phyloP scores from a whole-genome alignment of 2,329 filamentous ascomycete genomes.

The Phaeosphaeriaceae sp. region DNA sequence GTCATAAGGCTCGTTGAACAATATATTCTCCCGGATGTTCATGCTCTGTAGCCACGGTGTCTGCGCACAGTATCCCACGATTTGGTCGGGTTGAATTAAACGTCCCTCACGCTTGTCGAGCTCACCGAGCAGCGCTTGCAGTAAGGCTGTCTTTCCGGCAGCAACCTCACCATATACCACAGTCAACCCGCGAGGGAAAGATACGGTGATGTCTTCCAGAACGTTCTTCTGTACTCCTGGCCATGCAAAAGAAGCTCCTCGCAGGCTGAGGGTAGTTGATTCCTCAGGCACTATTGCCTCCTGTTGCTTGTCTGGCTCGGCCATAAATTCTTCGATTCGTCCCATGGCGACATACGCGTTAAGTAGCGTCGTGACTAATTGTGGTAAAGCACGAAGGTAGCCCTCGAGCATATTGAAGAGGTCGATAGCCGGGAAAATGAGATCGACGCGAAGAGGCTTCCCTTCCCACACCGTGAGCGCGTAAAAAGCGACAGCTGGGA shows the following conservation, averaged over 20 bases:
- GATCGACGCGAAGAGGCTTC: slow-evolving; percentile 73
- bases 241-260: slow-evolving; percentile 78
- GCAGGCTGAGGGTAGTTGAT: slow-evolving; percentile 56
- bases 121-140: slow-evolving; percentile 67
- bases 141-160: slow-evolving; percentile 67
- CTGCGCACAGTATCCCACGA: slow-evolving; percentile 70
- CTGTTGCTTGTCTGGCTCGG: slow-evolving; percentile 77
- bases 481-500: slow-evolving; percentile 82
- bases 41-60: slow-evolving; percentile 74
- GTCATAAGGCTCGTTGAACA: slow-evolving; percentile 72
- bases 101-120: slow-evolving; percentile 61
- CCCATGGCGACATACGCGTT: slow-evolving; percentile 84
- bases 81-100: slow-evolving; percentile 61
- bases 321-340: slow-evolving; percentile 86
- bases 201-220: slow-evolving; percentile 61
- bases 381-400: slow-evolving; percentile 76
- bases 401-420: slow-evolving; percentile 78
- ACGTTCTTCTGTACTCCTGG: slow-evolving; percentile 69
- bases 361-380: slow-evolving; percentile 75
- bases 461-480: slow-evolving; percentile 78
- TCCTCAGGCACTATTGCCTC: slow-evolving; percentile 48
- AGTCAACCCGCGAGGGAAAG: slow-evolving; percentile 64
- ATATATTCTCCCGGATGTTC: slow-evolving; percentile 72
- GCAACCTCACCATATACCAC: slow-evolving; percentile 70
- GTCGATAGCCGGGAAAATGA: slow-evolving; percentile 86